A percentile compares a stretch with the other conserved stretches of the same genome.
phyloP scores from a whole-genome alignment of 306 rosid species.

The Acacia crassicarpa region DNA sequence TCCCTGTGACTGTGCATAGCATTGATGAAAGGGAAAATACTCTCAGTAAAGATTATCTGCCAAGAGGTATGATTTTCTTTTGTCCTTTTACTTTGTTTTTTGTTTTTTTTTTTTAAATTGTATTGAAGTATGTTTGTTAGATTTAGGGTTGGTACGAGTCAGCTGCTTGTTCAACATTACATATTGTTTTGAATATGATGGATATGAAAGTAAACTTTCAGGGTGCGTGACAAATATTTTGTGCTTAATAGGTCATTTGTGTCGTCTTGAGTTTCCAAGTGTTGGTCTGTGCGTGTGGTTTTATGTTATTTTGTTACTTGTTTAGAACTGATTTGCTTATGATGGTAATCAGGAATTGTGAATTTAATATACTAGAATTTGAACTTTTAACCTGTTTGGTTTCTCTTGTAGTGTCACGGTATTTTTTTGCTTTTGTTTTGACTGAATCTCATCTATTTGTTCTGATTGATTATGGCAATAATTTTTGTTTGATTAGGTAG shows the following conservation, averaged over 20 bases:
- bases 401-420: no score
- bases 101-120: background rate
- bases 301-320: background rate
- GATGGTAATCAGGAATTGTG: background rate
- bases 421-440: no score
- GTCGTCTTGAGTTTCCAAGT: background rate
- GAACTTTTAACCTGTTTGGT: background rate
- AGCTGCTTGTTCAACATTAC: background rate
- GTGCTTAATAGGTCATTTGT: background rate
- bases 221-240: background rate
- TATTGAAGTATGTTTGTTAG: background rate
- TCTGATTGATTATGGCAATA: background rate
- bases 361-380: background rate
- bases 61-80: constrained; percentile 27
- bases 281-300: background rate
- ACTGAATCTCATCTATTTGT: background rate
- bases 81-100: background rate
- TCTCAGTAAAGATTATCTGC: constrained; percentile 1
- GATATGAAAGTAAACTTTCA: background rate
- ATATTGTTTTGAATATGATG: background rate
- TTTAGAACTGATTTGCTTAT: background rate
- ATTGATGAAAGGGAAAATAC: constrained; percentile 18
- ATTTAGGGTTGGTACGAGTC: background rate
- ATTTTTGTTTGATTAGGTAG: background rate
- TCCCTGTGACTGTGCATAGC: background rate